Percentiles rank a stretch among this genome's conserved stretches.
phyloP scores from a whole-genome alignment of 441 rosid species.

The Pelargonium citronellum region DNA sequence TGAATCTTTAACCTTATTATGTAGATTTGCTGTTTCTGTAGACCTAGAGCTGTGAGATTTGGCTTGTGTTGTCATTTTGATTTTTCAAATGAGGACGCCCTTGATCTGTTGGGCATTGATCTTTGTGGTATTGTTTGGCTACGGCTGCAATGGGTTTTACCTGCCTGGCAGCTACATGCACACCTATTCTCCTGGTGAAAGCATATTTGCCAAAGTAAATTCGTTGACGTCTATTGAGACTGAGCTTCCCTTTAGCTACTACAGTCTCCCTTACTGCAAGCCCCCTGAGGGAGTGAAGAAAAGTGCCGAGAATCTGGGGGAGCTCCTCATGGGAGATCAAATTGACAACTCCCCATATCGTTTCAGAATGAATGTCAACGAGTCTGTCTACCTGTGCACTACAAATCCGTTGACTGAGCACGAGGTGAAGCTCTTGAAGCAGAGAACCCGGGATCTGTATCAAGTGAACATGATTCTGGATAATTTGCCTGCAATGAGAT shows the following conservation, averaged over 20 bases:
- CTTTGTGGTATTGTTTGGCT: constrained; percentile 35
- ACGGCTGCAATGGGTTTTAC: constrained; percentile 60
- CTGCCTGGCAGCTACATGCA: constrained; percentile 85
- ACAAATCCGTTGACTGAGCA: constrained; percentile 50
- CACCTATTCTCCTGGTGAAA: constrained; percentile 49
- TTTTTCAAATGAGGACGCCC: constrained; percentile 33
- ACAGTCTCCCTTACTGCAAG: constrained; percentile 75
- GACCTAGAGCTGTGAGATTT: constrained; percentile 8
- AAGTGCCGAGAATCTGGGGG: constrained; percentile 94
- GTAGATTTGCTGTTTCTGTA: neutral
- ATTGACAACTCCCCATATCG: constrained; percentile 82
- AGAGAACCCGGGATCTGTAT: constrained; percentile 79
- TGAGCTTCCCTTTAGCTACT: constrained; percentile 79
- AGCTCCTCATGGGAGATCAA: constrained; percentile 97
- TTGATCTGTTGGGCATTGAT: constrained; percentile 35
- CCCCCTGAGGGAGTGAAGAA: constrained; percentile 61
- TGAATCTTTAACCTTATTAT: neutral
- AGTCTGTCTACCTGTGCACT: constrained; percentile 72
- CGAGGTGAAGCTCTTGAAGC: constrained; percentile 82
- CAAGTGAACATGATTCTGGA: constrained; percentile 91
- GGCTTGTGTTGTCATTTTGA: neutral
- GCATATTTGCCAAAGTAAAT: constrained; percentile 67
- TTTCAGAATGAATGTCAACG: constrained; percentile 67
- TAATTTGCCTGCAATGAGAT: constrained; percentile 84
- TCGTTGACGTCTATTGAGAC: constrained; percentile 90